These are phyloP conservation scores for Rhizopogon sp. DNA, from an alignment of 768 basidiomycete species.

Conservation along the genomic window DNA sequence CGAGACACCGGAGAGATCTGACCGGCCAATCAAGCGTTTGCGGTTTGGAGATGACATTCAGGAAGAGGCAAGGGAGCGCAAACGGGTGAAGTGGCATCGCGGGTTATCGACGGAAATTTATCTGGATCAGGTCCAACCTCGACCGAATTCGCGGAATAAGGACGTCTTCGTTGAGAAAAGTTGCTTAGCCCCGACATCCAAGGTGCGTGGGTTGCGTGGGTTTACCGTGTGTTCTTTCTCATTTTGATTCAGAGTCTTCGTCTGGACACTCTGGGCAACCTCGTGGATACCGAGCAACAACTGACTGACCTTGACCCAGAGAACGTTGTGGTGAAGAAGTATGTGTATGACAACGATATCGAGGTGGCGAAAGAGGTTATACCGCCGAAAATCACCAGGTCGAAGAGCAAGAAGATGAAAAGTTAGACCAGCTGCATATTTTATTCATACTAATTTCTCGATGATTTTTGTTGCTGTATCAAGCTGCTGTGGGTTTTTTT, in stretches of 20 bases:
- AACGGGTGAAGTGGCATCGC: conserved; percentile 75
- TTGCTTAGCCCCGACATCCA: conserved; percentile 63
- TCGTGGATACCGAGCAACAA: conserved; percentile 45
- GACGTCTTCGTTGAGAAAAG: conserved; percentile 45
- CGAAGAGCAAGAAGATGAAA: conserved; percentile 48
- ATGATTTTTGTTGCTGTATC: conserved; percentile 27
- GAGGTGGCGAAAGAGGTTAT: conserved; percentile 23
- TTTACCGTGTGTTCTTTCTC: background rate
- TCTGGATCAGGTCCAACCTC: conserved; percentile 58
- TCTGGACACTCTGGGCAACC: conserved; percentile 71
- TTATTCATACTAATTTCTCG: conserved; percentile 2
- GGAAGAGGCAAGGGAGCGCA: conserved; percentile 28
- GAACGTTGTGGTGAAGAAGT: conserved; percentile 70
- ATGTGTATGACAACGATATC: conserved; percentile 73
- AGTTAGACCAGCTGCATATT: conserved; percentile 10
- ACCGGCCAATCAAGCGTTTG: conserved; percentile 35
- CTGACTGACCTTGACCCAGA: conserved; percentile 55
- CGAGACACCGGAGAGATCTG: conserved; percentile 52
- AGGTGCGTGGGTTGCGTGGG: conserved; percentile 40
- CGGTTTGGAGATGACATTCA: conserved; percentile 30
- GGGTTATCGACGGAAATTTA: conserved; percentile 59
- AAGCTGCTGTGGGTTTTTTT: conserved; percentile 1
- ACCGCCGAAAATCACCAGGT: conserved; percentile 49
- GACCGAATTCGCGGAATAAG: conserved; percentile 34
- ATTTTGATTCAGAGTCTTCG: conserved; percentile 41